Conservation (phyloP, 2,329 filamentous ascomycete genomes). For the Fusarium coicis region DNA sequence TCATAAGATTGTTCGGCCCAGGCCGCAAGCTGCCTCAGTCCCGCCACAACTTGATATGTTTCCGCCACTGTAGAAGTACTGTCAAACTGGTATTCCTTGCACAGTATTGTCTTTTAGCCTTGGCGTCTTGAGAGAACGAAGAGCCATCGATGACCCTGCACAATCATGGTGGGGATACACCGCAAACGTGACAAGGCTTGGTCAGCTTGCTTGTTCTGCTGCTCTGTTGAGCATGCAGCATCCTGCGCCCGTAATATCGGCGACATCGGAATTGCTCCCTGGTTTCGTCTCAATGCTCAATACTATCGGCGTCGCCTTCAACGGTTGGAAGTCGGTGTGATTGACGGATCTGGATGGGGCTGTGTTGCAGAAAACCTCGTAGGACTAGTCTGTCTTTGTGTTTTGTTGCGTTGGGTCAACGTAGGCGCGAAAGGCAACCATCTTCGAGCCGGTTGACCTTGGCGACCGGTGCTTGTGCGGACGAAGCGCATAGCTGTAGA, state of each 20-base stretch:
- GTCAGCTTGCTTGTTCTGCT: not conserved
- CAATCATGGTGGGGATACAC: not conserved
- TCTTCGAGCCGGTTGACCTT: not conserved
- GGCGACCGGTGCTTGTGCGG: not conserved
- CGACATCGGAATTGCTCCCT: not conserved
- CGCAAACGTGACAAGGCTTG: not conserved
- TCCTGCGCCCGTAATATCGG: not conserved
- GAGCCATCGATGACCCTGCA: not conserved
- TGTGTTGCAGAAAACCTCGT: not conserved
- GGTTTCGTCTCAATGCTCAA: not conserved
- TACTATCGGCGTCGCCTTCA: not conserved
- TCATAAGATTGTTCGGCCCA: not conserved
- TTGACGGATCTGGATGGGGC: not conserved
- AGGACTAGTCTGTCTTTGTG: rapidly evolving
- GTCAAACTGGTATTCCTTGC: not conserved
- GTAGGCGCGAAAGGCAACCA: not conserved
- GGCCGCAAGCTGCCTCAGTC: not conserved
- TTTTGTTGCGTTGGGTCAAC: not conserved
- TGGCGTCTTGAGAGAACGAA: not conserved
- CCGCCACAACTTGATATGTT: not conserved
- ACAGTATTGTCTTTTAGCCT: not conserved
- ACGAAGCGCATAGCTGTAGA: not conserved
- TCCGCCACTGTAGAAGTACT: not conserved
- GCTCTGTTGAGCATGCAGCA: not conserved
- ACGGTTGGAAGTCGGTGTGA: not conserved